Base-by-base conservation (phyloP, 352 stramenopile genomes). In the Globisporangium polare region DNA sequence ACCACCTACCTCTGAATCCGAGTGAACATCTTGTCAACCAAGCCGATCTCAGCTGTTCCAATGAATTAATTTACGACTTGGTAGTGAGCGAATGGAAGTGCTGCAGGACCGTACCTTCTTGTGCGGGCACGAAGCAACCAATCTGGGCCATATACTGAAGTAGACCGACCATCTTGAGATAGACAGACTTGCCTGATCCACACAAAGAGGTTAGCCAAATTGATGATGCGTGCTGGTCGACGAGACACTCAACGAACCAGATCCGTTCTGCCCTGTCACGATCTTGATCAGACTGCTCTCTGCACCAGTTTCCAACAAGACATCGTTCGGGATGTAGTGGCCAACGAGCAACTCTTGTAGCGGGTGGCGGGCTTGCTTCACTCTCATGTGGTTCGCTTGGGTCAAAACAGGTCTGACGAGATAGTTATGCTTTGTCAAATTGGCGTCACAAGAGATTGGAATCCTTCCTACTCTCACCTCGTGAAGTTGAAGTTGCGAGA, bases 101-200 rank as follows among this genome's bases (percentile, higher is more conserved):
- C 18, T 6, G 15, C 22, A 33, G n/a, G n/a, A 50, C 79, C 81
- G 81, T 83, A 55, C 86, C 84, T 85, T 83, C 66, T 53, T 87
- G 65, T 6, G 83, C 85, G 17, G 87, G 82, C 42, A 94, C 77
- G 55, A 92, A 96, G 17, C 72, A 89, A 18, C 87, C 87, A 29
- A 96, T 88, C 64, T 96, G 87, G 37, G 82, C 63, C 80, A 96
- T 89, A 61, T 92, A 91, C 57, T 94, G 85, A 10, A 96, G 52
- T 8, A 96, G 62, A 1, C 87, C 87, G 9, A 94, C 74, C 80
- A 88, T 92, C 61, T 92, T 94, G 60, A 96, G 60, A 64, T 88
- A 92, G 17, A 94, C 80, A 7, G 87, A 96, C 74, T 96, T 96
- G 12, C 87, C 87, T 95, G 59, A 41, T 43, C 17, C 12, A 26